Percentiles rank a stretch among this genome's conserved stretches.
Conservation (phyloP, 306 rosid genomes). For the Luffa acutangula region DNA sequence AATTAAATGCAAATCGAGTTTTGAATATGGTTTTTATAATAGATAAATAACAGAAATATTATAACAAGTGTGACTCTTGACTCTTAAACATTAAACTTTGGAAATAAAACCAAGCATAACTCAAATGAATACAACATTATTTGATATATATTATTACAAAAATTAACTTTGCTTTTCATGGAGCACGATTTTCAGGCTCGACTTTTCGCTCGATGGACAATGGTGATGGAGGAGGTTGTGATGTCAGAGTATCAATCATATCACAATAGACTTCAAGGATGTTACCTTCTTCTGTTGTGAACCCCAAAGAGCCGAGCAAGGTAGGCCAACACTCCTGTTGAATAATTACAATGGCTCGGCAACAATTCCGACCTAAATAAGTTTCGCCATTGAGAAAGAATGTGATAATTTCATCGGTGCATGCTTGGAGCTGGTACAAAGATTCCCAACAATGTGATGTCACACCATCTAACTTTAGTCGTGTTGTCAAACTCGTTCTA, state of each 20-base stretch:
- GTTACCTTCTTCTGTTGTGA: slow-evolving; percentile 41
- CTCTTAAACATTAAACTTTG: no score
- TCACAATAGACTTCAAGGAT: slow-evolving; percentile 43
- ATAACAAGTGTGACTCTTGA: no score
- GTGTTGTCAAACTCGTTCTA: neutral
- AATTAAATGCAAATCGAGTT: no score
- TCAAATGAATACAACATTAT: no score
- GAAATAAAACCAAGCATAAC: no score
- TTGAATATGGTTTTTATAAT: no score
- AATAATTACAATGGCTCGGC: slow-evolving; percentile 37
- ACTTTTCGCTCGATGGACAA: no score
- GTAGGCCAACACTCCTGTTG: slow-evolving; percentile 61
- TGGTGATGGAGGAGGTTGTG: no score
- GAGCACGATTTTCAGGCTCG: no score
- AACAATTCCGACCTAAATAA: slow-evolving; percentile 38
- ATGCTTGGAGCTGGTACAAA: slow-evolving; percentile 35
- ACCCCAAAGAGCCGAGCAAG: slow-evolving; percentile 37
- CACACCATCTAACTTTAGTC: slow-evolving; percentile 35
- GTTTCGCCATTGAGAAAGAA: slow-evolving; percentile 53
- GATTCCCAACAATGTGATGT: slow-evolving; percentile 49
- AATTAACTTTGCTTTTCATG: no score
- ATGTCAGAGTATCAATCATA: neutral
- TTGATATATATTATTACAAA: no score
- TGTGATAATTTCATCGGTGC: slow-evolving; percentile 34
- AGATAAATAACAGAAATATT: no score